Base-by-base conservation (phyloP, 202 grass and related monocot genomes). In the Miscanthus sacchariflorus region DNA sequence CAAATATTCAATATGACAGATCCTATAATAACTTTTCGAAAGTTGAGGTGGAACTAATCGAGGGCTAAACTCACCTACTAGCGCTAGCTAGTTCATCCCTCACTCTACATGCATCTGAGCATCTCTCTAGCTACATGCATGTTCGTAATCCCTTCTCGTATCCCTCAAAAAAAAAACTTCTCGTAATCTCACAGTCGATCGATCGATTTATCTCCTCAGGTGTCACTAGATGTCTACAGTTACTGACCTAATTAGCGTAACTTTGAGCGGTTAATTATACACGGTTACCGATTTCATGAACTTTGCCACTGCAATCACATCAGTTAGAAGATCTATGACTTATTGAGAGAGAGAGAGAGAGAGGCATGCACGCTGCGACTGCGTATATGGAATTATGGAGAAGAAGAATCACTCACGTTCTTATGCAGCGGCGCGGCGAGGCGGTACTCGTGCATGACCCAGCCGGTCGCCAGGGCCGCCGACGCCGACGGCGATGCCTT, bases 401-500 rank as follows among this genome's bases (percentile, higher is more conserved):
- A 39, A n/a, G 15, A 39, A 38, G 33, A 39, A 40, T 19, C 10
- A 35, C 78, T 88, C 50, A 87, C 88, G 52, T 90, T 92, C 63
- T 88, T 92, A 74, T 92, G 85, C 49, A 71, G 56, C 78, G 82
- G 63, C 90, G 87, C 79, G 76, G 87, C 76, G 64, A 98, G 91
- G 72, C 93, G 87, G 81, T 98, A 98, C 89, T 98, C 96, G 63
- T 95, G 96, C 96, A 98, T 98, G 81, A 84, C 87, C 96, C 96
- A 98, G 59, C 72, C 80, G 12, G 50, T 82, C 90, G 21, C 17
- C 72, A 70, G 50, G 65, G 40, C 24, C 33, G 70, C 58, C 43
- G 74, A 0, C 65, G 59, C 18, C 88, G 87, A 11, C 68, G 59
- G 0, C 36, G 70, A 36, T n/a, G 56, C 0, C 21, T 48, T 21